Evolutionary conservation across 2,329 filamentous ascomycete species (phyloP), one percentile per base, ranked within the genome.

Genomic region (Pyrenophora tritici-repentis): DNA sequence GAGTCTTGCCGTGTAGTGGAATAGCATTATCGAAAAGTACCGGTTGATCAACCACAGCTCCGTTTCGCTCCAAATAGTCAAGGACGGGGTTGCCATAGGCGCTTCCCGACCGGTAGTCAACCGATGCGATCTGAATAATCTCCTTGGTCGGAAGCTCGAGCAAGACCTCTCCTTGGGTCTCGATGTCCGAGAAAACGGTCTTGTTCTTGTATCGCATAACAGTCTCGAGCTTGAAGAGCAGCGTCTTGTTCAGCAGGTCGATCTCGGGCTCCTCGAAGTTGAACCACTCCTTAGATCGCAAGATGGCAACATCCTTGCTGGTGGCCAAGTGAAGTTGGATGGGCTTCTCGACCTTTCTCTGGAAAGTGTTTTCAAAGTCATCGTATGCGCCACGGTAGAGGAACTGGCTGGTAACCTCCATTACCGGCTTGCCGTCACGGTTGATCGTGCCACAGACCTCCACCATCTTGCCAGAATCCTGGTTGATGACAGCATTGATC

Each of bases 351-450:
- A 87, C 85, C 83, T 97, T 97, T 72, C 94, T 89, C 78, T 97
- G 92, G 86, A 99, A 99, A 6, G 95, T 99, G 78, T 96, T 99
- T 78, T 97, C 89, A 65, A 86, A 99, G 75, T 99, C 95, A 48
- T 84, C 89, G 78, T 99, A 99, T 24, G 83, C 82, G 49, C 94
- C 94, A 42, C 95, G 88, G 81, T 99, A 99, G 67, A 99, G 76
- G 83, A 99, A 99, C 75, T 99, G 94, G 56, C 91, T 97, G 10
- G 92, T 97, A 22, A 99, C 94, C 72, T 99, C 91, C 94, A 99
- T 99, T 57, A 99, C 91, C 5, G 91, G 82, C 73, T 89, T 76
- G 20, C 88, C 88, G 46, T 92, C 86, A 36, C 94, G 88, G 46
- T 84, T 88, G 67, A 99, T 96, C 5, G 94, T 99, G 56, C 94